phyloP scores from a whole-genome alignment of 2,329 filamentous ascomycete species.

The Penicillium occitanis region DNA sequence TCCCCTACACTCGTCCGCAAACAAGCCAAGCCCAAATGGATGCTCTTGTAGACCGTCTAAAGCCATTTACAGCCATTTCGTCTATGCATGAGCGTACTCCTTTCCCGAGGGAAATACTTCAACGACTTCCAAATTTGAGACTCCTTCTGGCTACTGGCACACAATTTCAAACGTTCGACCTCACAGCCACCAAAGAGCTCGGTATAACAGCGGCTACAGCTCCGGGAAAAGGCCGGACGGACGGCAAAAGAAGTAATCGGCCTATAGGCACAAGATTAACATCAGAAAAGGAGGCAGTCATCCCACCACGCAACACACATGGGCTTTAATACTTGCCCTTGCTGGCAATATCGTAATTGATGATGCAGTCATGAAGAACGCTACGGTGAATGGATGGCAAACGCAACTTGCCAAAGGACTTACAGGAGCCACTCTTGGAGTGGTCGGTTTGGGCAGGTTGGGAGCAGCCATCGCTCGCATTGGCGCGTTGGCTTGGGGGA shows the following conservation, averaged over 20 bases:
- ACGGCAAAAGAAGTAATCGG: not conserved
- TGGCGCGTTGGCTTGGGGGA: not conserved
- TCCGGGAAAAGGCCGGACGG: not conserved
- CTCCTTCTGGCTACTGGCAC: not conserved
- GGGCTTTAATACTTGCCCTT: constrained; percentile 51
- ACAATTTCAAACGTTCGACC: not conserved
- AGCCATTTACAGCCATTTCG: not conserved
- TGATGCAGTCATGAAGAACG: constrained; percentile 61
- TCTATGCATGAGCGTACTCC: not conserved
- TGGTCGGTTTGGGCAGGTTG: not conserved
- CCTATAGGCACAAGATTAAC: not conserved
- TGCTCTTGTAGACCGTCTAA: constrained; percentile 24
- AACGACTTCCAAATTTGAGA: not conserved
- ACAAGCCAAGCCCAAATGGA: constrained; percentile 47
- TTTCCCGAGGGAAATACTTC: not conserved
- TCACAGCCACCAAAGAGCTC: not conserved
- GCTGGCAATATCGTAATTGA: constrained; percentile 65
- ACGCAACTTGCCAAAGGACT: constrained; percentile 49
- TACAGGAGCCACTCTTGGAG: constrained; percentile 26
- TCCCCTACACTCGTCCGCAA: constrained; percentile 24
- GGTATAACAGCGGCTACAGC: not conserved
- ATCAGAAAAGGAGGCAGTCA: not conserved
- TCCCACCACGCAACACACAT: not conserved
- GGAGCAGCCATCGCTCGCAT: not conserved
- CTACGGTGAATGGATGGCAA: constrained; percentile 59